Conservation (phyloP, 148 eudicot species). For the Oxyria digyna region DNA sequence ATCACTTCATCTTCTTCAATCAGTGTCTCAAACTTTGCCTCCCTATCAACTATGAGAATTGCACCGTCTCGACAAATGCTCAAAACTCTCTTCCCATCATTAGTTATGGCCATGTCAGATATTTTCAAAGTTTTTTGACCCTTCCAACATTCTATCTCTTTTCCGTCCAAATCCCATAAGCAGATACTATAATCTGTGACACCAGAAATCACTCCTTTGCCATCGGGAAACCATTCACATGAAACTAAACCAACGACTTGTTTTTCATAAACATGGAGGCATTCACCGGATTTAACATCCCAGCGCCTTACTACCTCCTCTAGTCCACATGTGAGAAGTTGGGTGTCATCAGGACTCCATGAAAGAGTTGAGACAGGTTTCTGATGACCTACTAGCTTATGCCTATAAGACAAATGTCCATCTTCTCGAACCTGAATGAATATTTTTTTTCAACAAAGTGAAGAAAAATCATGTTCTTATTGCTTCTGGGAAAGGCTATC, state of each 20-base stretch:
- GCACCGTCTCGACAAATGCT: slow-evolving; percentile 29
- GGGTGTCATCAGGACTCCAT: no score
- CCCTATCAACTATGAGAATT: slow-evolving; percentile 13
- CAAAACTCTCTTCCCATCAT: slow-evolving; percentile 34
- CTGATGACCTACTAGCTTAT: no score
- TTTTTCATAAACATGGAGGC: slow-evolving; percentile 59
- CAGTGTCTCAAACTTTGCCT: slow-evolving; percentile 27
- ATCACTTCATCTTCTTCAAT: slow-evolving; percentile 63
- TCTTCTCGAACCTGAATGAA: slow-evolving; percentile 28
- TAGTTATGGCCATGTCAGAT: slow-evolving; percentile 41
- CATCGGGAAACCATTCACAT: slow-evolving; percentile 79
- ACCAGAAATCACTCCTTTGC: slow-evolving; percentile 43
- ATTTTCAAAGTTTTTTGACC: slow-evolving; percentile 36
- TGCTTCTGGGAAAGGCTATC: background rate
- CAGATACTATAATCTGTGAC: slow-evolving; percentile 56
- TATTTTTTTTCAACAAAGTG: background rate
- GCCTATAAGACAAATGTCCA: slow-evolving; percentile 28
- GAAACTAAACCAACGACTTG: slow-evolving; percentile 41
- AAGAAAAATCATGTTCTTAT: background rate
- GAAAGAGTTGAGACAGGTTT: no score
- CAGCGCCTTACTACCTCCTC: slow-evolving; percentile 66
- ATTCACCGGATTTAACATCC: slow-evolving; percentile 62
- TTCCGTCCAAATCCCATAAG: slow-evolving; percentile 71
- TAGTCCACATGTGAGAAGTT: slow-evolving; percentile 65
- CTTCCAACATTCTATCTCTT: slow-evolving; percentile 63